Evolutionary conservation across 768 basidiomycete genomes (phyloP).

Genomic region (Psilocybe sp.): DNA sequence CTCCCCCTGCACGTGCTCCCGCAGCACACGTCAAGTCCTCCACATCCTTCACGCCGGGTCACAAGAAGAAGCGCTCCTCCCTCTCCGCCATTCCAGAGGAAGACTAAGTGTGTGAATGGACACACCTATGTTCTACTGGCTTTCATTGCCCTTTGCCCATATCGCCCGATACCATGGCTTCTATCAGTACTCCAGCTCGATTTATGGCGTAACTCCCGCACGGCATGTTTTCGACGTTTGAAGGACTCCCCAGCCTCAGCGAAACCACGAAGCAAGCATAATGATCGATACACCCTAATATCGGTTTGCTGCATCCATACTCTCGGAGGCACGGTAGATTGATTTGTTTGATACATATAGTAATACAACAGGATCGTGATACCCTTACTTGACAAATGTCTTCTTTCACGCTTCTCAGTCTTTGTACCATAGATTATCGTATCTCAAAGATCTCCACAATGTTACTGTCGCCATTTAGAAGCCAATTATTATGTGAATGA

Average conservation of each 20-base stretch:
- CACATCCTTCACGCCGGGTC: conserved; percentile 18
- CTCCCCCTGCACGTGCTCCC: conserved; percentile 8
- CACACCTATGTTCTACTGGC: too few species aligned
- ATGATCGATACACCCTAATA: too few species aligned
- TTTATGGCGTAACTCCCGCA: too few species aligned
- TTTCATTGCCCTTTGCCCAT: conserved; percentile 13
- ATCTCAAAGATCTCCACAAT: neutral
- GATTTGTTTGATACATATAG: neutral
- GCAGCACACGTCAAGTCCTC: conserved; percentile 9
- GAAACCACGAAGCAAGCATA: neutral
- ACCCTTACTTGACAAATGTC: conserved; percentile 1
- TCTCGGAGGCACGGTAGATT: too few species aligned
- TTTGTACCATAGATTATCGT: conserved; percentile 9
- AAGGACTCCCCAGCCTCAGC: neutral
- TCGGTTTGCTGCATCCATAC: too few species aligned
- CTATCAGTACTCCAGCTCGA: too few species aligned
- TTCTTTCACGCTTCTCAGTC: conserved; percentile 7
- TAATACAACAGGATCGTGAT: neutral
- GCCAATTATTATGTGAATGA: neutral
- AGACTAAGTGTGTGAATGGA: conserved; percentile 14
- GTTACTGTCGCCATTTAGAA: neutral
- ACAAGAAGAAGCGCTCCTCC: conserved; percentile 20
- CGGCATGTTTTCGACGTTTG: too few species aligned
- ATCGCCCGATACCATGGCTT: conserved; percentile 1
- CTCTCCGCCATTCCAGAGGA: conserved; percentile 27